phyloP scores from a whole-genome alignment of 257 asterid species.

The Mentha longifolia region DNA sequence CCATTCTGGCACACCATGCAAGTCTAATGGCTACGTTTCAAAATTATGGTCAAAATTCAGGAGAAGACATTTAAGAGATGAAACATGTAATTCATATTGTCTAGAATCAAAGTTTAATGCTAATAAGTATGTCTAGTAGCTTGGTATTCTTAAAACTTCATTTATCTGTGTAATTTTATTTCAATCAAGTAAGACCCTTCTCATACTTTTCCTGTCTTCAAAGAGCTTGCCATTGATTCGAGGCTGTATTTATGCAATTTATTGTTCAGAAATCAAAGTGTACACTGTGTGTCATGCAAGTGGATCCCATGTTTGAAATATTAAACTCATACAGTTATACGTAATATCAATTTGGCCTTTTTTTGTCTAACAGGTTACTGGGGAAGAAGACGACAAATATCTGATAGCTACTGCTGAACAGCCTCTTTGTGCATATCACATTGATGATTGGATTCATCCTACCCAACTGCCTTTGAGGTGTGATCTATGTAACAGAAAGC shows the following conservation, averaged over 20 bases:
- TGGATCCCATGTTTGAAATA: background rate
- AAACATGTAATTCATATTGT: background rate
- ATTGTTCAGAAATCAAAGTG: background rate
- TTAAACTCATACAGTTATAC: background rate
- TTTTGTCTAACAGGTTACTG: slow-evolving; percentile 71
- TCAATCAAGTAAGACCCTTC: slow-evolving; percentile 6
- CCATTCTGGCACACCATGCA: background rate
- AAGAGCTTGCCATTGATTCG: background rate
- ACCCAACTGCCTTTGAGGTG: slow-evolving; percentile 80
- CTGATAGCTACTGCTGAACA: slow-evolving; percentile 97
- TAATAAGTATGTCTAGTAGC: background rate
- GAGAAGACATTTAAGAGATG: background rate
- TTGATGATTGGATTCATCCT: slow-evolving; percentile 94
- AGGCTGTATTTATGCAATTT: background rate
- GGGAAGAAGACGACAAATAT: slow-evolving; percentile 95
- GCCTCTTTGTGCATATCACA: slow-evolving; percentile 91
- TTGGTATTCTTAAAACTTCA: background rate
- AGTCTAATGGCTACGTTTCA: background rate
- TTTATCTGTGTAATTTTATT: background rate
- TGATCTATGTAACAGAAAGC: slow-evolving; percentile 5
- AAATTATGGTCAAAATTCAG: background rate
- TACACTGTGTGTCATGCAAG: background rate
- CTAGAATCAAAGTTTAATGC: background rate
- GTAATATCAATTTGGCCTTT: slow-evolving; percentile 19
- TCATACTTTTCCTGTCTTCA: background rate